Conservation (phyloP, 192 early-diverging fungal species). For the Coemansia sp. region DNA sequence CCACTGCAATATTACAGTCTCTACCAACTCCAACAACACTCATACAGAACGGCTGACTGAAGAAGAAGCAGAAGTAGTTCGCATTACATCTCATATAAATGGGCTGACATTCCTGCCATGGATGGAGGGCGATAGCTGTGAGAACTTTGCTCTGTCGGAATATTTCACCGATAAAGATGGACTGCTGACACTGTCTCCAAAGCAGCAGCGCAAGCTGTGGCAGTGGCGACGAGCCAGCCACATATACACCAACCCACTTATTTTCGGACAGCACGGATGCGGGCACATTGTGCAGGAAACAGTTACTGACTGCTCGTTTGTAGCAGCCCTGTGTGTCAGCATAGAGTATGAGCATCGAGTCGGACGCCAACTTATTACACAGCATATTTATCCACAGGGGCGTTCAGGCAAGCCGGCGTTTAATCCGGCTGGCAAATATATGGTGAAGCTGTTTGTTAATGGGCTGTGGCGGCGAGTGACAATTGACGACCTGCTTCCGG, state of each 20-base stretch:
- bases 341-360: conserved; percentile 75
- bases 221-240: conserved; percentile 80
- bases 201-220: conserved; percentile 71
- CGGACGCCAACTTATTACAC: conserved; percentile 77
- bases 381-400: conserved; percentile 84
- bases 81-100: conserved; percentile 69
- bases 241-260: conserved; percentile 63
- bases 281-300: conserved; percentile 76
- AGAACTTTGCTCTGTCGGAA: conserved; percentile 56
- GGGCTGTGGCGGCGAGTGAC: conserved; percentile 80
- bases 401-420: conserved; percentile 67
- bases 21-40: not conserved
- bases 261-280: conserved; percentile 70
- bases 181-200: conserved; percentile 63
- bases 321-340: conserved; percentile 84
- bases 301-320: conserved; percentile 95
- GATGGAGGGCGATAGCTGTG: conserved; percentile 61
- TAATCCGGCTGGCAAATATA: conserved; percentile 87
- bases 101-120: conserved; percentile 72
- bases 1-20: too few relatives aligned
- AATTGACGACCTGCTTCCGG: conserved; percentile 85
- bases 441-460: conserved; percentile 82
- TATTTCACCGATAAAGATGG: conserved; percentile 80
- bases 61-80: conserved; percentile 63
- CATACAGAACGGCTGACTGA: conserved; percentile 16